phyloP scores from a whole-genome alignment of 2,329 filamentous ascomycete species.

The Clarireedia homoeocarpa region DNA sequence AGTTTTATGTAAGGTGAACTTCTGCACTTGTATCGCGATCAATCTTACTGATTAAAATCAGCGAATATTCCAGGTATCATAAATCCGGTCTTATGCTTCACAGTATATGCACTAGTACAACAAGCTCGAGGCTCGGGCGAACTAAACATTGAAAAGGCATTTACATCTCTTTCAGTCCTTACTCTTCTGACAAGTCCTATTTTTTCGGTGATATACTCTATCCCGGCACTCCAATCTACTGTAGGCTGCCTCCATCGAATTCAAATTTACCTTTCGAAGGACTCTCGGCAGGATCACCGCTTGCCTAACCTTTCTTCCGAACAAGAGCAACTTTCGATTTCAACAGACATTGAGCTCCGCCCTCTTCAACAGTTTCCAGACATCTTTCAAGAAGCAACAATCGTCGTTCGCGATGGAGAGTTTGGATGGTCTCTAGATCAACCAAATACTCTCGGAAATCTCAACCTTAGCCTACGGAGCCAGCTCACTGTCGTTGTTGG shows the following conservation, averaged over 20 bases:
- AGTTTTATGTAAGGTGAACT: not conserved
- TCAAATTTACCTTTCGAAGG: conserved; percentile 3
- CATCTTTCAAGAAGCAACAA: not conserved
- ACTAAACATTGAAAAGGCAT: conserved; percentile 1
- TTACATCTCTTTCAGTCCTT: conserved; percentile 7
- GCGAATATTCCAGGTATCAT: not conserved
- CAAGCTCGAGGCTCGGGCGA: not conserved
- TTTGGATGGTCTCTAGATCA: not conserved
- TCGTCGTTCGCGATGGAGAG: not conserved
- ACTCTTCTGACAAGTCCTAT: conserved; percentile 3
- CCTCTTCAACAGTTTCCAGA: not conserved
- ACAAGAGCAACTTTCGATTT: not conserved
- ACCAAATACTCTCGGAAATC: not conserved
- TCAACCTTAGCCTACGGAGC: not conserved
- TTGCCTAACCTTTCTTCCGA: not conserved
- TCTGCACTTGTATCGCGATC: not conserved
- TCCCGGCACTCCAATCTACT: not conserved
- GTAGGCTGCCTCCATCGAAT: conserved; percentile 6
- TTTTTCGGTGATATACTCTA: not conserved
- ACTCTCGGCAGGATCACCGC: not conserved
- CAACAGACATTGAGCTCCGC: not conserved
- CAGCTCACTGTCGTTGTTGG: conserved; percentile 23
- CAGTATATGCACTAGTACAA: conserved; percentile 6
- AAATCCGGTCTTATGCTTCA: not conserved
- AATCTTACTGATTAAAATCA: not conserved